Evolutionary conservation across 345 rosid genomes (phyloP), one percentile per base, ranked within the genome.

Genomic region (Isatis tinctoria): DNA sequence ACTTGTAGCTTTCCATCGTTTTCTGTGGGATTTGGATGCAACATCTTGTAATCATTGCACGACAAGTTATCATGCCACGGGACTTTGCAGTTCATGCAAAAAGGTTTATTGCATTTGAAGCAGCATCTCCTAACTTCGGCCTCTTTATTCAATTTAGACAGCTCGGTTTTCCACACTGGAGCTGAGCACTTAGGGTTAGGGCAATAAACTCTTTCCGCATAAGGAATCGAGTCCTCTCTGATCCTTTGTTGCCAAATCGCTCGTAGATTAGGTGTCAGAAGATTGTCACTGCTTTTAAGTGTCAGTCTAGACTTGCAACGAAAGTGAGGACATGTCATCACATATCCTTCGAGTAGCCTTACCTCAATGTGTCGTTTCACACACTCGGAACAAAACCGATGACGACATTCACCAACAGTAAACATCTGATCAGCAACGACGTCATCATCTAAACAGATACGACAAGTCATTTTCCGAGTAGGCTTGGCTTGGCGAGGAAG

Each of bases 331-430:
- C 92, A 90, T 22, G 45, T 81, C 17, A 89, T 82, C 73, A 78
- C 86, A 18, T 14, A 20, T 49, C 56, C 56, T 49, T 49, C 56
- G 30, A 49, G 56, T 49, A 49, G 56, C 56, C 56, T 49, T 20
- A 20, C 56, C 63, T 87, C 89, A 18, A 87, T 13, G 82, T 90
- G 88, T 78, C 74, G 86, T 65, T 81, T 92, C 86, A 88, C 79
- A 73, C 97, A 92, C 57, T 87, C 69, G 66, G 78, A 66, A 69
- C 92, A 92, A 36, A 76, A 92, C 12, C 85, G 68, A 37, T 89
- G 93, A 57, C 72, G 52, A 70, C 95, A 91, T n/a, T 72, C 76
- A 67, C 73, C 85, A 57, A 92, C 76, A 4, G 74, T 58, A 73
- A 88, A 90, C 70, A 92, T 84, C 74, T 57, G 69, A 0, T 52